These are phyloP conservation scores for Scutellaria galericulata DNA, from an alignment of 257 asterid genomes.

Conservation along the genomic window DNA sequence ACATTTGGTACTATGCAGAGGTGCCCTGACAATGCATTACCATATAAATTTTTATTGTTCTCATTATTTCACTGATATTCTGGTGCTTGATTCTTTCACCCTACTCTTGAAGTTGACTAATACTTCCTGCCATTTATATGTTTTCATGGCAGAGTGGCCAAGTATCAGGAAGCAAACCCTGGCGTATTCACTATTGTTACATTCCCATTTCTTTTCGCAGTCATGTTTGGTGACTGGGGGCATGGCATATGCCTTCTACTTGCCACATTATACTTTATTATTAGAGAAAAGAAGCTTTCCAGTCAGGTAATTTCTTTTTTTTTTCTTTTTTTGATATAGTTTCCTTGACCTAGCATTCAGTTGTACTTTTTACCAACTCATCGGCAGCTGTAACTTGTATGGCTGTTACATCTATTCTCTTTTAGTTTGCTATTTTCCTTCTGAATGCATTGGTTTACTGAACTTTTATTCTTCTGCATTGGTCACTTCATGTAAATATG, in stretches of 20 bases:
- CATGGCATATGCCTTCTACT: constrained; percentile 97
- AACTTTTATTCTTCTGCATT: constrained; percentile 16
- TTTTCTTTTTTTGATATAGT: constrained; percentile 6
- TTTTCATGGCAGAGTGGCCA: constrained; percentile 80
- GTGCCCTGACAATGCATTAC: constrained; percentile 1
- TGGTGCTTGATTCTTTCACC: constrained; percentile 11
- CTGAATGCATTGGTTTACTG: constrained; percentile 19
- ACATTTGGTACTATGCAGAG: background rate
- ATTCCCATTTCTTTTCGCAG: constrained; percentile 97
- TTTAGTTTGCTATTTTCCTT: constrained; percentile 25
- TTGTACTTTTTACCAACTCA: constrained; percentile 1
- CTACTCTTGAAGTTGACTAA: constrained; percentile 20
- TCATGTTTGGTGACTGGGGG: constrained; percentile 99
- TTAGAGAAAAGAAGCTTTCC: constrained; percentile 76
- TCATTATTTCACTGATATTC: constrained; percentile 7
- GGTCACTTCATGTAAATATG: background rate
- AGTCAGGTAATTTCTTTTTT: constrained; percentile 66
- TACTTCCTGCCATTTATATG: constrained; percentile 36
- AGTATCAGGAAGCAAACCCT: constrained; percentile 99
- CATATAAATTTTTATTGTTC: background rate
- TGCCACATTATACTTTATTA: constrained; percentile 65
- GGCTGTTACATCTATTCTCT: background rate
- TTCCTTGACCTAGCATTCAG: constrained; percentile 17
- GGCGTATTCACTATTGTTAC: constrained; percentile 97
- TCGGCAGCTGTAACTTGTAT: constrained; percentile 24